Percentiles rank a stretch among this genome's conserved stretches.
Conservation (phyloP, 495 filamentous ascomycete species). For the Aspergillus coremiiformis region DNA sequence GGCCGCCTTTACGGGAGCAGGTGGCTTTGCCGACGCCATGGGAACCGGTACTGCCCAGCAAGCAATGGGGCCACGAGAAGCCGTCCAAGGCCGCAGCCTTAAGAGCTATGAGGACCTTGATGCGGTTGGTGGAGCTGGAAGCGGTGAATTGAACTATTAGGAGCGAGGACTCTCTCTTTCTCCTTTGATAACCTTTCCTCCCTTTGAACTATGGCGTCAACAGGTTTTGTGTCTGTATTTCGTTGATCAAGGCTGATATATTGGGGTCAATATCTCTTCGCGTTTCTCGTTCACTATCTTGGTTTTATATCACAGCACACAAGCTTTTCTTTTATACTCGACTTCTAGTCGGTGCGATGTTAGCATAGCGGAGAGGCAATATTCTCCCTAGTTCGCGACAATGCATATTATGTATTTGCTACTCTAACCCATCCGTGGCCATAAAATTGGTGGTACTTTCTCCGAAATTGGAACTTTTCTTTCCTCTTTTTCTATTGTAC, state of each 20-base stretch:
- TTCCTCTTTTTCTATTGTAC: not conserved
- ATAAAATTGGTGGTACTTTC: not conserved
- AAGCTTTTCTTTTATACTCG: not conserved
- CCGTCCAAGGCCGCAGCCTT: constrained; percentile 79
- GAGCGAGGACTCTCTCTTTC: not conserved
- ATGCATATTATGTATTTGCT: no score
- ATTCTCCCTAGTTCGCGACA: not conserved
- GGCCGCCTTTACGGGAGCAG: constrained; percentile 32
- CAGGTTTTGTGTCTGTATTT: not conserved
- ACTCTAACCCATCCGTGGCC: not conserved
- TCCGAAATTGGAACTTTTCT: not conserved
- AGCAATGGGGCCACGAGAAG: constrained; percentile 71
- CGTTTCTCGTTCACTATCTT: not conserved
- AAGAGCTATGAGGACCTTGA: constrained; percentile 98
- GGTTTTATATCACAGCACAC: not conserved
- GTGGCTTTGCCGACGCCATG: constrained; percentile 40
- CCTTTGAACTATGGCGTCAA: constrained; percentile 8
- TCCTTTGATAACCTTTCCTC: not conserved
- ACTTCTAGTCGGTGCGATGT: not conserved
- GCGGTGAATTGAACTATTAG: constrained; percentile 58
- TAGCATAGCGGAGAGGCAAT: not conserved
- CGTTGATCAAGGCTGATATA: not conserved
- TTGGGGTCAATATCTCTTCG: constrained; percentile 3
- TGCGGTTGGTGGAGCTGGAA: constrained; percentile 51
- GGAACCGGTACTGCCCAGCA: constrained; percentile 53